Evolutionary conservation across 2,329 filamentous ascomycete species (phyloP).

Genomic region (Stromatinia cepivora): DNA sequence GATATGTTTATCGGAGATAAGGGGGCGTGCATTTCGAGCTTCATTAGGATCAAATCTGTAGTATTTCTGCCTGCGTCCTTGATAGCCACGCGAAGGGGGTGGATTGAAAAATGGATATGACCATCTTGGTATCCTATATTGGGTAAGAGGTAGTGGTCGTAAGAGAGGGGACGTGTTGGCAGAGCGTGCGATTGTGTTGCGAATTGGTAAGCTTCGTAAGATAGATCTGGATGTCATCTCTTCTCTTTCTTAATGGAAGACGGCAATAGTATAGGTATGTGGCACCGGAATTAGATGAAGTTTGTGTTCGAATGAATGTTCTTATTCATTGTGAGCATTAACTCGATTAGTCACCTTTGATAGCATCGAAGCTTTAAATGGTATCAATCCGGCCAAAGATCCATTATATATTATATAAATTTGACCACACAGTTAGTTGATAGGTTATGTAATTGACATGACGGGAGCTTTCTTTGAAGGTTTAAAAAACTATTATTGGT

Average conservation of each 20-base stretch:
- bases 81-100: constrained; percentile 20
- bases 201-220: neutral
- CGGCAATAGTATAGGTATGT: neutral
- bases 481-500: neutral
- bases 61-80: constrained; percentile 19
- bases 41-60: constrained; percentile 30
- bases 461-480: too few relatives aligned
- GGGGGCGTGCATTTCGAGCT: constrained; percentile 40
- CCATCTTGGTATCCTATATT: neutral
- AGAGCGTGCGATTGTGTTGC: neutral
- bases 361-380: neutral
- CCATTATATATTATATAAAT: too few relatives aligned
- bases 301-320: neutral
- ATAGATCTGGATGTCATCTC: constrained; percentile 12
- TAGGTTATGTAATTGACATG: too few relatives aligned
- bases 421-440: too few relatives aligned
- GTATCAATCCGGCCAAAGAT: neutral
- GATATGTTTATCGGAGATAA: constrained; percentile 44
- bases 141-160: neutral
- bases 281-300: neutral
- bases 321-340: neutral
- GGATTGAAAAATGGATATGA: neutral
- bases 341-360: neutral
- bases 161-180: neutral
- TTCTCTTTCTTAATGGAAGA: neutral